Base-by-base conservation (phyloP, 306 rosid species). In the Fagus crenata region DNA sequence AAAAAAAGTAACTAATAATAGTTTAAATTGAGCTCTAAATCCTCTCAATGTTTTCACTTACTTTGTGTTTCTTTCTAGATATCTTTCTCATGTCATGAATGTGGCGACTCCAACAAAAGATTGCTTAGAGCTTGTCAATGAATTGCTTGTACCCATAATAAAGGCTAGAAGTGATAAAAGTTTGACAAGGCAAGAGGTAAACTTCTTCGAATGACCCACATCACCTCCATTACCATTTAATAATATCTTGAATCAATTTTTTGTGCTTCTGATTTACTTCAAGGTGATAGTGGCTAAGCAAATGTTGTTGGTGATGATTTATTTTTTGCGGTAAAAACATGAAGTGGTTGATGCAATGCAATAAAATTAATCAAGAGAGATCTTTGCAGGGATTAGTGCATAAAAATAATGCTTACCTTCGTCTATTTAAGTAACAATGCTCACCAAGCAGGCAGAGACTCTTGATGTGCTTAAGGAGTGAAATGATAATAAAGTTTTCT, bases 171-270 rank as follows among this genome's bases (percentile, higher is more conserved):
- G 87, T 61, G 92, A 90, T 74, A 92, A 86, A 83, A 86, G 84
- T 81, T 85, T 95, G 89, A 95, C 99, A 59, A 86, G 97, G 77
- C 99, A 95, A 78, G 99, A 95, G 92, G 99, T 95, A 83, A 69
- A 81, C 67, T 55, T 54, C 43, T 75, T 35, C 53, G 56, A 4
- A 71, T 35, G 9, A 41, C 28, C 77, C 43, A 28, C 42, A 67
- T 42, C 9, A 1, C 53, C 4, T 74, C 18, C 49, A 15, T 64
- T 46, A 7, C 36, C 12, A 54, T 73, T 61, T 4, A 75, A 5
- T 8, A 49, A 8, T 49, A 46, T 18, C 32, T 6, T 61, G 5
- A 37, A 46, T 33, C 49, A 71, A 49, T 4, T 0, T 40, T 51
- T 36, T 49, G 5, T 9, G 53, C 69, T 63, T 61, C 8, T 33